Conservation (phyloP, 2,329 filamentous ascomycete species). For the Pestalotiopsis sp. region DNA sequence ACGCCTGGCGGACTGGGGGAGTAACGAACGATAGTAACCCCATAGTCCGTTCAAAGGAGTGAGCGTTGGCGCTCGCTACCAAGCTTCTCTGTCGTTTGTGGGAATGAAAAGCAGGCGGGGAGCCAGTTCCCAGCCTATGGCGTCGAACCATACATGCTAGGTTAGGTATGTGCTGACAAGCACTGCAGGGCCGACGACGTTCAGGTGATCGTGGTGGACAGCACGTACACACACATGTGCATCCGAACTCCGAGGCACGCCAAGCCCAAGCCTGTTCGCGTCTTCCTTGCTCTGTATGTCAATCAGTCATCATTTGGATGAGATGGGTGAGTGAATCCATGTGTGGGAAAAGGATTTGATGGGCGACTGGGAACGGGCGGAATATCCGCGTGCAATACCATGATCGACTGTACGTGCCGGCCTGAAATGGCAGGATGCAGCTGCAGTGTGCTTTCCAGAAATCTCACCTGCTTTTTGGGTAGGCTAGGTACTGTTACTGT, state of each 20-base stretch:
- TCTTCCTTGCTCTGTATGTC: not conserved
- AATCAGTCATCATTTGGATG: not conserved
- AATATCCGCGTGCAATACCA: not conserved
- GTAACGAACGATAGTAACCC: too few relatives aligned
- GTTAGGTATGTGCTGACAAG: not conserved
- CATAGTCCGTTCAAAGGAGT: not conserved
- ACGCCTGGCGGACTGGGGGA: too few relatives aligned
- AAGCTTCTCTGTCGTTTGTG: constrained; percentile 13
- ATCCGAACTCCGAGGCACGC: not conserved
- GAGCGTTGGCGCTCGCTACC: constrained; percentile 14
- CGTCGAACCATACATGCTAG: not conserved
- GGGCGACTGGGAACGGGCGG: not conserved
- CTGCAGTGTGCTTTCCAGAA: too few relatives aligned
- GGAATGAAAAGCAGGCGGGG: not conserved
- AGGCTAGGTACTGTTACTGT: too few relatives aligned
- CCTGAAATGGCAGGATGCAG: not conserved
- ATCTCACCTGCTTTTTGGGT: too few relatives aligned
- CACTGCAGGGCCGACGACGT: not conserved
- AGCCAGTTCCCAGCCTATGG: not conserved
- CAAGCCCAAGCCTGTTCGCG: not conserved
- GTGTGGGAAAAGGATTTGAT: not conserved
- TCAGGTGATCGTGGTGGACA: constrained; percentile 4
- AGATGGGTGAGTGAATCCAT: not conserved
- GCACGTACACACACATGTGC: not conserved
- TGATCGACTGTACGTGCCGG: not conserved